phyloP scores from a whole-genome alignment of 306 rosid species.

The Trifolium repens region DNA sequence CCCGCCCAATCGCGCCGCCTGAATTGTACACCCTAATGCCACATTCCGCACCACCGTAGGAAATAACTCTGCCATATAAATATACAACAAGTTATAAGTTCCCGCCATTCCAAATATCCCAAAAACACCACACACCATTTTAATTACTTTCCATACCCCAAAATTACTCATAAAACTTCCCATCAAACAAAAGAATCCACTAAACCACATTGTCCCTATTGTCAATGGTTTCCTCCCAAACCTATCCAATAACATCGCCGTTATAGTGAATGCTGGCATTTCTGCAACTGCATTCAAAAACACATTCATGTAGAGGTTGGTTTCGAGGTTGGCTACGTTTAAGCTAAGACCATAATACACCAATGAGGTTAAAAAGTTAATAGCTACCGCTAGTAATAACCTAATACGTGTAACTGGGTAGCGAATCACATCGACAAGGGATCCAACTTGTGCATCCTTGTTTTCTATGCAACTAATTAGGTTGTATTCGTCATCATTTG shows the following conservation, averaged over 20 bases:
- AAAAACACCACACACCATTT: conserved; percentile 68
- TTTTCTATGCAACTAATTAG: background rate
- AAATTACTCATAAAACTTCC: conserved; percentile 52
- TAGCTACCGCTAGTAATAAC: conserved; percentile 57
- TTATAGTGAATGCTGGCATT: conserved; percentile 76
- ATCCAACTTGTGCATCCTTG: conserved; percentile 52
- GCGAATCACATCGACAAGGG: conserved; percentile 66
- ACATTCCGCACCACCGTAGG: conserved; percentile 90
- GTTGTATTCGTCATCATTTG: background rate
- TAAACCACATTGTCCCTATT: conserved; percentile 78
- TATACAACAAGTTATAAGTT: conserved; percentile 73
- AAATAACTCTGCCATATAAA: conserved; percentile 77
- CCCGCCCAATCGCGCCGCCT: conserved; percentile 85
- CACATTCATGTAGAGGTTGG: conserved; percentile 72
- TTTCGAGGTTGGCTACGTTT: conserved; percentile 69
- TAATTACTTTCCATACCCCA: conserved; percentile 60
- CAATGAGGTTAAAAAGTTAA: conserved; percentile 63
- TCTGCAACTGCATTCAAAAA: conserved; percentile 74
- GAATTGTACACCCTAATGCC: conserved; percentile 70
- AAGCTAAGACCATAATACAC: conserved; percentile 82
- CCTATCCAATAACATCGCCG: conserved; percentile 62
- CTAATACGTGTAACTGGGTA: conserved; percentile 63
- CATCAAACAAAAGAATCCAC: conserved; percentile 66
- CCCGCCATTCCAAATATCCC: conserved; percentile 95
- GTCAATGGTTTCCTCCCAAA: conserved; percentile 63